A percentile compares a stretch with the other conserved stretches of the same genome.
These are phyloP conservation scores for Diaporthe helianthi DNA, from an alignment of 2,329 filamentous ascomycete species.

Conservation along the genomic window DNA sequence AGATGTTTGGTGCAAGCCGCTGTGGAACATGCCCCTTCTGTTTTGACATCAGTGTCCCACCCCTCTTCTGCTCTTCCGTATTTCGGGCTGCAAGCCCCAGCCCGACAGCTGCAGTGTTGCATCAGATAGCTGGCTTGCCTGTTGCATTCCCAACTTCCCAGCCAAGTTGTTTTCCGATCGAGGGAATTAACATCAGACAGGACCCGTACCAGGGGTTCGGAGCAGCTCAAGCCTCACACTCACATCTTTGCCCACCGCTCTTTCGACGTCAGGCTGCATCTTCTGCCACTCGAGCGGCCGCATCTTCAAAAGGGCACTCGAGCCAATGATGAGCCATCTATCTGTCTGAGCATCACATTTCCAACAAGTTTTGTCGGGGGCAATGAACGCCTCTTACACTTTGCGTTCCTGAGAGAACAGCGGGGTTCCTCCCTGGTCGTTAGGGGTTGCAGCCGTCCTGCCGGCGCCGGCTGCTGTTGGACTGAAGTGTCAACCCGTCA, in stretches of 20 bases:
- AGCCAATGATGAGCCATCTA: neutral
- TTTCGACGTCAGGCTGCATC: slow-evolving; percentile 34
- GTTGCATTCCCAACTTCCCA: neutral
- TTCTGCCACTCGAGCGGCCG: slow-evolving; percentile 37
- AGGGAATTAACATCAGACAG: slow-evolving; percentile 1
- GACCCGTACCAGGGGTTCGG: neutral
- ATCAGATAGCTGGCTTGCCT: neutral
- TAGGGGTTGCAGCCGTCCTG: slow-evolving; percentile 3
- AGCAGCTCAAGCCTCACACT: neutral
- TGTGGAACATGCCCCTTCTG: neutral
- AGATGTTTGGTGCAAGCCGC: slow-evolving; percentile 5
- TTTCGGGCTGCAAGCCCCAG: neutral
- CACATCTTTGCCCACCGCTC: slow-evolving; percentile 26
- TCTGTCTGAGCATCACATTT: neutral
- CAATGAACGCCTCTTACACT: neutral
- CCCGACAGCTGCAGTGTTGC: slow-evolving; percentile 23
- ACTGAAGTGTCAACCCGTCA: slow-evolving; percentile 5
- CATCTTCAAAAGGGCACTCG: slow-evolving; percentile 40
- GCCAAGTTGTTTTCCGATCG: slow-evolving; percentile 1
- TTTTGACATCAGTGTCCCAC: slow-evolving; percentile 23
- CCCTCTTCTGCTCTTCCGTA: no score
- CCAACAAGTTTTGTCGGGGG: neutral
- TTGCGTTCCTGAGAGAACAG: neutral
- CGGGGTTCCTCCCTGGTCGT: slow-evolving; percentile 13
- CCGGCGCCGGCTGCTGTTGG: slow-evolving; percentile 5